Evolutionary conservation across 2,329 filamentous ascomycete species (phyloP), one percentile per base, ranked within the genome.

Genomic region (Cylindrodendrum hubeiense): DNA sequence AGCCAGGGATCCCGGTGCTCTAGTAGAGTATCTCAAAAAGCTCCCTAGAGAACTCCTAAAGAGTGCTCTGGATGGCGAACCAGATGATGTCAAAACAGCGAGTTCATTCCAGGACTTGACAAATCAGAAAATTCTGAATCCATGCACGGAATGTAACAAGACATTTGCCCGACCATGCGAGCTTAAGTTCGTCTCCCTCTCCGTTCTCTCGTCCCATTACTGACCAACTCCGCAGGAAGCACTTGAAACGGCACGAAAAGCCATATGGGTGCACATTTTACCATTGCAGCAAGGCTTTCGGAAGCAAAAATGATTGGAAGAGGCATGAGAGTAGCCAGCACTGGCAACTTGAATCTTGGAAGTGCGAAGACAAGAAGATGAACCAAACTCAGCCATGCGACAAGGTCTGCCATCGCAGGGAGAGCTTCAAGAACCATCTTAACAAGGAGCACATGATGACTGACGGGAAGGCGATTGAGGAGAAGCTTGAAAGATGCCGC

Each of bases 281-380:
- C 9, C 79, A 81, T 30, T 97, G 95, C 74, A 78, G 80, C 52
- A 94, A 93, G 74, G 83, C 77, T 0, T 97, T 97, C 71, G 95
- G 95, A n/a, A 95, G 92, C 78, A 97, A 97, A 76, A 95, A 94
- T 64, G 95, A 98, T 78, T 98, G 89, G 95, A 97, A 97, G 76
- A 89, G 95, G 1, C 95, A 98, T 74, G 95, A 98, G 75, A 91
- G 89, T 69, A 89, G 87, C 17, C 92, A 95, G 74, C 94, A 97
- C 76, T 89, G 87, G 66, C 88, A 91, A 63, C 78, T 87, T 6
- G 91, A 94, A 73, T 85, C 86, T 51, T 97, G 92, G 90, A 88
- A 87, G 30, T 97, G 94, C 75, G 83, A 86, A 30, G 78, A 85
- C 50, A 50, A 17, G 28, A 69, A 65, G 46, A 7, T 68, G 26